A percentile compares a stretch with the other conserved stretches of the same genome.
Conservation (phyloP, 345 rosid genomes). For the Xanthoceras sorbifolium region DNA sequence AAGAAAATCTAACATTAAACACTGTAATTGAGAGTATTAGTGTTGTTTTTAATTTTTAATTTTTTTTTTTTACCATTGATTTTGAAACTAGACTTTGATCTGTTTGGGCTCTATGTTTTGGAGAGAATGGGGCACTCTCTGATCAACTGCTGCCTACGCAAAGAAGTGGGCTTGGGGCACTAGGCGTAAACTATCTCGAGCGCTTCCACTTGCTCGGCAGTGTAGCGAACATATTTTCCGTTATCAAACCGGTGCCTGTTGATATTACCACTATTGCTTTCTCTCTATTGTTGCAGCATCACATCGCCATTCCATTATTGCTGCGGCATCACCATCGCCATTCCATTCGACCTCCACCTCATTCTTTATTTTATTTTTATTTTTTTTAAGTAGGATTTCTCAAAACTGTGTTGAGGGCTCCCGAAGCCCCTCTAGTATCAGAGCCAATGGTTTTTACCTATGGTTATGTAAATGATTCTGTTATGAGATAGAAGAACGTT, state of each 20-base stretch:
- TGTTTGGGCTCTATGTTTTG: slow-evolving; percentile 97
- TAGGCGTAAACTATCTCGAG: slow-evolving; percentile 92
- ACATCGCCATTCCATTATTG: slow-evolving; percentile 81
- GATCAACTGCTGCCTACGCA: slow-evolving; percentile 94
- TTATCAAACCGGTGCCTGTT: slow-evolving; percentile 66
- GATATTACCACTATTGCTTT: slow-evolving; percentile 79
- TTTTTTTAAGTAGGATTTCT: too few species aligned
- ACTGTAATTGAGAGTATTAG: neutral
- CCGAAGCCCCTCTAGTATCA: too few species aligned
- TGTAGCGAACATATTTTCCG: slow-evolving; percentile 96
- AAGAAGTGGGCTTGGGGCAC: slow-evolving; percentile 98
- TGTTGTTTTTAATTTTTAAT: too few species aligned
- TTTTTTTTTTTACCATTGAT: slow-evolving; percentile 63
- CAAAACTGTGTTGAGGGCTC: too few species aligned
- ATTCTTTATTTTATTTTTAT: too few species aligned
- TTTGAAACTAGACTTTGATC: slow-evolving; percentile 99
- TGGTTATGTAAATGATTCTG: too few species aligned
- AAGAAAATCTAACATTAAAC: neutral
- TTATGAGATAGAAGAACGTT: too few species aligned
- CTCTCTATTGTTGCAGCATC: slow-evolving; percentile 61
- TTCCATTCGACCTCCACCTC: too few species aligned
- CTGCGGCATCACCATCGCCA: too few species aligned
- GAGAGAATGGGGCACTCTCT: slow-evolving; percentile 94
- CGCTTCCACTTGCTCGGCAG: slow-evolving; percentile 98
- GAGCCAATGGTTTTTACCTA: too few species aligned